Conservation (phyloP, 2,329 filamentous ascomycete genomes). For the Microsporum ferrugineum region DNA sequence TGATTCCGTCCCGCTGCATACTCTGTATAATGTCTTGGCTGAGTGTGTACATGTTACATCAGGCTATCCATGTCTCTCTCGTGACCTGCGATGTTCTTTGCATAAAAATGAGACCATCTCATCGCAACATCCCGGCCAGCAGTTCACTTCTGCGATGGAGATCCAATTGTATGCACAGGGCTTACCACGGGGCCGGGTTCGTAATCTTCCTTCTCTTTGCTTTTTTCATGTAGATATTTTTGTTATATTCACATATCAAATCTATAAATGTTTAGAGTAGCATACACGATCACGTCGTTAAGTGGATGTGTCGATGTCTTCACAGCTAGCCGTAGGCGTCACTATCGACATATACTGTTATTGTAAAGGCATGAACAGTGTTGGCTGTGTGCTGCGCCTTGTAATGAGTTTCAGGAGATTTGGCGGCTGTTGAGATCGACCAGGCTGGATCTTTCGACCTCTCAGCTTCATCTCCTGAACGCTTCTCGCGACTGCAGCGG, state of each 20-base stretch:
- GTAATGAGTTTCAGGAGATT: neutral
- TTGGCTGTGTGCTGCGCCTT: neutral
- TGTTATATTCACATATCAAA: neutral
- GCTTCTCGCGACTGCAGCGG: neutral
- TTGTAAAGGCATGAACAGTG: too few relatives aligned
- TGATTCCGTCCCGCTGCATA: neutral
- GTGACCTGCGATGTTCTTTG: neutral
- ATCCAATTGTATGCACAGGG: neutral
- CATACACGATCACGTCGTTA: too few relatives aligned
- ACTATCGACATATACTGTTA: too few relatives aligned
- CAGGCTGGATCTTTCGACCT: neutral
- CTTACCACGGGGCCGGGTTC: constrained; percentile 3
- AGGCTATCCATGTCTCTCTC: neutral
- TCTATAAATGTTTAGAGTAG: neutral
- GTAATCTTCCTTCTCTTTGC: neutral
- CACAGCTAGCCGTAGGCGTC: too few relatives aligned
- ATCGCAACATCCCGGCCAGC: neutral
- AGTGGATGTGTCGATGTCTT: too few relatives aligned
- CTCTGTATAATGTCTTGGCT: neutral
- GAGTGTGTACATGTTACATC: neutral
- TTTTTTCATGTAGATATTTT: neutral
- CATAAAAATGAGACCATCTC: neutral
- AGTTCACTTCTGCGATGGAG: neutral
- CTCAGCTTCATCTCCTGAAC: neutral
- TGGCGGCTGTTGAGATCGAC: neutral